Conservation (phyloP, 352 stramenopile species). For the Pythium utonaiense region DNA sequence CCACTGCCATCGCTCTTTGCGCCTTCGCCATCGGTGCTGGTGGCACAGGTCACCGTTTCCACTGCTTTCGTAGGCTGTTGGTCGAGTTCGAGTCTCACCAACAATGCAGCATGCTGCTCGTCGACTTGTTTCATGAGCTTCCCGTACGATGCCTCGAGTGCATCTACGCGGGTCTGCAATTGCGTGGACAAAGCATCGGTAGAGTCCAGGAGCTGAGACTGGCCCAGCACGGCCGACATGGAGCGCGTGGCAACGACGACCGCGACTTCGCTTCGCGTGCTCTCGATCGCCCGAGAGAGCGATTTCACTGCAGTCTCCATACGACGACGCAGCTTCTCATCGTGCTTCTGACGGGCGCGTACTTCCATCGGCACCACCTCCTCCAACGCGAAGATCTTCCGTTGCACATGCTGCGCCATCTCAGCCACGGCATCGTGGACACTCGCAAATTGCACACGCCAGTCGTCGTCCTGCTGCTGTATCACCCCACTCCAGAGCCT, state of each 20-base stretch:
- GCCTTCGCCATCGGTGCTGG: neutral
- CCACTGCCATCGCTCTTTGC: neutral
- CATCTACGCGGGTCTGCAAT: constrained; percentile 26
- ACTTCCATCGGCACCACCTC: constrained; percentile 64
- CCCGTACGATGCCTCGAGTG: constrained; percentile 26
- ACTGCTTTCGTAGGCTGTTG: neutral
- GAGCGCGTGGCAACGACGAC: constrained; percentile 10
- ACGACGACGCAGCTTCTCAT: constrained; percentile 47
- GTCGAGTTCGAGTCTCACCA: neutral
- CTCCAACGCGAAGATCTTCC: constrained; percentile 49
- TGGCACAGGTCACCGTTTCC: neutral
- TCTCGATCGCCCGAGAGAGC: constrained; percentile 31
- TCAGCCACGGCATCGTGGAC: constrained; percentile 33
- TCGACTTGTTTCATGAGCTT: neutral
- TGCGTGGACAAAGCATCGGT: neutral
- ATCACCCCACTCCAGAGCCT: constrained; percentile 29
- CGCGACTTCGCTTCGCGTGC: constrained; percentile 26
- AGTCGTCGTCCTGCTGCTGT: constrained; percentile 37
- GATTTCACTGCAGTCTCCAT: constrained; percentile 43
- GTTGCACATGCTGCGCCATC: constrained; percentile 34
- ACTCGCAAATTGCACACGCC: constrained; percentile 23
- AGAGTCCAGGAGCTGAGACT: neutral
- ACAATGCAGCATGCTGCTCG: neutral
- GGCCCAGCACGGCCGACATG: neutral
- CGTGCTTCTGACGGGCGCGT: constrained; percentile 47